phyloP scores from a whole-genome alignment of 805 yeast genomes.

The Kodamaea kaohsiungensis region DNA sequence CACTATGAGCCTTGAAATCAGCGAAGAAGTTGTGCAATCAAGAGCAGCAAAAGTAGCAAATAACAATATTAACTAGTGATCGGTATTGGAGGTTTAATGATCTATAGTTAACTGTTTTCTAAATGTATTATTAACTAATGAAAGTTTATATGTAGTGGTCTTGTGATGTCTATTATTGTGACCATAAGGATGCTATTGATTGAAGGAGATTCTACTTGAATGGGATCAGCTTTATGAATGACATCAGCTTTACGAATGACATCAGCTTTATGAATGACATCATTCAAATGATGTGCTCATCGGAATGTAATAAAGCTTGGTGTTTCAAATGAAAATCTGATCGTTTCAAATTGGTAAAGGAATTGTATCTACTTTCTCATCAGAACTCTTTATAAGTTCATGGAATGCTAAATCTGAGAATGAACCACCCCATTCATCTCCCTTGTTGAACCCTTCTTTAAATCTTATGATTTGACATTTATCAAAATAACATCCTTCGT shows the following conservation, averaged over 20 bases:
- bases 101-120: neutral
- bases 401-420: conserved; percentile 56
- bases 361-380: no score
- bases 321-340: no score
- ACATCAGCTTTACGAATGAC: no score
- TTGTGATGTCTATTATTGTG: no score
- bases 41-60: neutral
- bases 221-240: no score
- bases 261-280: no score
- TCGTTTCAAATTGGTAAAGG: no score
- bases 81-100: no score
- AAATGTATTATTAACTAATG: neutral
- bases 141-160: neutral
- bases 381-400: neutral
- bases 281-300: no score
- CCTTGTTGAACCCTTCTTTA: conserved; percentile 16
- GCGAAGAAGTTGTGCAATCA: neutral
- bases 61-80: neutral
- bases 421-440: conserved; percentile 50
- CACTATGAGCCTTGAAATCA: neutral
- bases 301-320: no score
- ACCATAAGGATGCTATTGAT: no score
- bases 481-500: conserved; percentile 31
- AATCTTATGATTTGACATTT: conserved; percentile 20
- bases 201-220: no score